phyloP scores from a whole-genome alignment of 768 basidiomycete genomes.

The Phylloporus rhodoxanthus region DNA sequence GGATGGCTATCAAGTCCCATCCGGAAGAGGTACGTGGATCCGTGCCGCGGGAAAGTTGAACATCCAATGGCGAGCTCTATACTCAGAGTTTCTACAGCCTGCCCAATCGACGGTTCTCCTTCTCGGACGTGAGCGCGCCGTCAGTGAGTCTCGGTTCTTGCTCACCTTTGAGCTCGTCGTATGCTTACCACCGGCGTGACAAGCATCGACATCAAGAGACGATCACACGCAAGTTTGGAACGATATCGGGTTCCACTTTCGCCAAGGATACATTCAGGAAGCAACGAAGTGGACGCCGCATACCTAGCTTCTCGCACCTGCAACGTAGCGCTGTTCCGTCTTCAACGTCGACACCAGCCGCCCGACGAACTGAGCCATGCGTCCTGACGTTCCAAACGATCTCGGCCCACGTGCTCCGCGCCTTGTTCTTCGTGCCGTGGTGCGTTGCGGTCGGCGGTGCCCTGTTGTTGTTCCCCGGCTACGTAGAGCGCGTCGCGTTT shows the following conservation, averaged over 20 bases:
- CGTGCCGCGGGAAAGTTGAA: background rate
- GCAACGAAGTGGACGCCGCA: constrained; percentile 6
- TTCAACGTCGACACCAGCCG: background rate
- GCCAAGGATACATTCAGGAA: constrained; percentile 2
- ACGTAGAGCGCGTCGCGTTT: constrained; percentile 27
- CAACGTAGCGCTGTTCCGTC: background rate
- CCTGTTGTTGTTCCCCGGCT: constrained; percentile 26
- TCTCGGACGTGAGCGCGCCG: constrained; percentile 16
- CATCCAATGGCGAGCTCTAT: background rate
- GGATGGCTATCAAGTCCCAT: constrained; percentile 20
- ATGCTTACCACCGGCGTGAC: background rate
- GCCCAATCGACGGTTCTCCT: constrained; percentile 28
- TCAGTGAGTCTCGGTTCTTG: constrained; percentile 10
- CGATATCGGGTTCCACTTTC: constrained; percentile 20
- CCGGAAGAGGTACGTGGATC: constrained; percentile 25
- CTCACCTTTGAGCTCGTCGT: background rate
- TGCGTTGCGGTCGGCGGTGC: constrained; percentile 31
- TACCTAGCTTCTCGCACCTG: constrained; percentile 12
- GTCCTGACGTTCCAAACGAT: background rate
- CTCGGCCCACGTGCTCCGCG: constrained; percentile 7
- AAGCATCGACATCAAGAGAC: background rate
- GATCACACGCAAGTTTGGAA: constrained; percentile 21
- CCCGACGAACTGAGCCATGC: background rate
- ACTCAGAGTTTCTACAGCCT: constrained; percentile 23
- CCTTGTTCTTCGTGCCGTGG: constrained; percentile 32